Evolutionary conservation across 73 alveolate genomes (phyloP), one percentile per base, ranked within the genome.

Genomic region (Loxodes magnus): DNA sequence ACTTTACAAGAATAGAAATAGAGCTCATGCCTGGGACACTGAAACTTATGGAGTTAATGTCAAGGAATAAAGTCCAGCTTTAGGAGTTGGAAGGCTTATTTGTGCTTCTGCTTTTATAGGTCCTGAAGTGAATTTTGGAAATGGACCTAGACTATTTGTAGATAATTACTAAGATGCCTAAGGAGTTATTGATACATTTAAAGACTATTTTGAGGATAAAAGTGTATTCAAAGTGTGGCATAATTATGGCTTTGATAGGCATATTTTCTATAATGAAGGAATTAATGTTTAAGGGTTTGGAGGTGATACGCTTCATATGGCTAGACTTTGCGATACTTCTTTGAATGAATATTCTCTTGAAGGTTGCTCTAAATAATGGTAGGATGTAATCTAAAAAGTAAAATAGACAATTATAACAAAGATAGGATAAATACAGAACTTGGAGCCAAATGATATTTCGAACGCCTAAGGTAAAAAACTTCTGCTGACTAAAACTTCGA

Each of bases 251-350:
- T 88, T 72, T 56, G 97, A 88, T 66, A 36, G 92, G 29, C 95
- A 84, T 55, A 80, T 84, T 4, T 59, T 88, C 48, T 63, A 27
- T 37, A 74, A 75, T 55, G 88, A 82, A 44, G 88, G 83, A 0
- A 87, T 87, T 15, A 62, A 84, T 53, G 88, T 79, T 24, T 14
- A 52, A 50, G 97, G 97, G n/a, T 84, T 88, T 44, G 79, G 74
- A 48, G 94, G 86, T 4, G 97, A 88, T 56, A 88, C 97, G 4
- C 65, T 84, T 93, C 97, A 84, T 51, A 52, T 88, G 92, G 94
- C 97, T 1, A 64, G 97, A 34, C 79, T 88, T 20, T 64, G 67
- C n/a, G 90, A 88, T 63, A 87, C 95, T n/a, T n/a, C n/a, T n/a
- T n/a, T n/a, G 61, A 44, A 60, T 14, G 88, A 62, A 20, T 86